Evolutionary conservation across 225 moss, liverwort and hornwort species (phyloP).

Genomic region (Anthoceros angustus): DNA sequence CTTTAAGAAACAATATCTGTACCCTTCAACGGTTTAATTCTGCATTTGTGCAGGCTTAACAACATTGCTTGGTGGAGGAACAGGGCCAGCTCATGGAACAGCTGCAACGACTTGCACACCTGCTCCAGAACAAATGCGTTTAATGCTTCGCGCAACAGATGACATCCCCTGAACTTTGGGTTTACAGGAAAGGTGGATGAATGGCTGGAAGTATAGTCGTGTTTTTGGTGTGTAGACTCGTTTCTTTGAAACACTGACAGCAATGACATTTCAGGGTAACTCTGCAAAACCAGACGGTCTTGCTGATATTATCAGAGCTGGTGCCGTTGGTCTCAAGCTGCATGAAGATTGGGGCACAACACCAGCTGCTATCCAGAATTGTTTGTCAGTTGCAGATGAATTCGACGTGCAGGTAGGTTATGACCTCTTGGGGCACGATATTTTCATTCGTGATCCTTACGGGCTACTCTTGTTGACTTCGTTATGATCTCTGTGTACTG

Average conservation of each 20-base stretch:
- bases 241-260: not conserved
- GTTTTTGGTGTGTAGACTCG: not conserved
- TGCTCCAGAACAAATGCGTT: conserved; percentile 72
- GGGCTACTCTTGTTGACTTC: not conserved
- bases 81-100: conserved; percentile 86
- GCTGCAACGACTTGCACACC: conserved; percentile 95
- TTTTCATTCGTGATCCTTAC: not conserved
- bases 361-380: conserved; percentile 76
- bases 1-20: too few species aligned
- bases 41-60: conserved; percentile 40
- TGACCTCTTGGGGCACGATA: not conserved
- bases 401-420: conserved; percentile 73
- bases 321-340: conserved; percentile 77
- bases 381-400: conserved; percentile 69
- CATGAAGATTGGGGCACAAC: conserved; percentile 99
- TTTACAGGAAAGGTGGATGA: conserved; percentile 82
- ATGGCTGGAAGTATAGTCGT: not conserved
- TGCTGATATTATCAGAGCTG: conserved; percentile 64
- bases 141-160: conserved; percentile 78
- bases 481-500: not conserved
- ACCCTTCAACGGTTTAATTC: too few species aligned
- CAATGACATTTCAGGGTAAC: conserved; percentile 45
- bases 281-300: conserved; percentile 71
- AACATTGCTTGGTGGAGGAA: conserved; percentile 79
- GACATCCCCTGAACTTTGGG: conserved; percentile 76